Evolutionary conservation across 768 basidiomycete genomes (phyloP).

Genomic region (Trametes meyenii): DNA sequence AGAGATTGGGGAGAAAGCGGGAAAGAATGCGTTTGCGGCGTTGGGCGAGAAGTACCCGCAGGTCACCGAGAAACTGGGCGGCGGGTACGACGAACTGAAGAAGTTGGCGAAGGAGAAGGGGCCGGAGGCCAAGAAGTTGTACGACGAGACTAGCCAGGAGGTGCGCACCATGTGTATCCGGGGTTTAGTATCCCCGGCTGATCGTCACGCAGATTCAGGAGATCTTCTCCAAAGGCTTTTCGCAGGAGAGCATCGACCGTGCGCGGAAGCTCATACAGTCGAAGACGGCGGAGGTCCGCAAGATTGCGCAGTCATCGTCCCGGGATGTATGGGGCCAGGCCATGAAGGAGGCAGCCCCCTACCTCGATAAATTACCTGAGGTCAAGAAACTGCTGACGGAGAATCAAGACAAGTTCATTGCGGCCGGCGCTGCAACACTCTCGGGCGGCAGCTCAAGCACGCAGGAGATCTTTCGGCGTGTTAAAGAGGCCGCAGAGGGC

Average conservation of each 20-base stretch:
- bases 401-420: slow-evolving; percentile 32
- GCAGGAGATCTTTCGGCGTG: slow-evolving; percentile 31
- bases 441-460: slow-evolving; percentile 16
- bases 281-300: slow-evolving; percentile 32
- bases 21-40: slow-evolving; percentile 30
- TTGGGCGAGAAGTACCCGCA: slow-evolving; percentile 36
- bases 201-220: slow-evolving; percentile 26
- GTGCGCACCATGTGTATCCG: neutral
- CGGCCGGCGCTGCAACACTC: slow-evolving; percentile 21
- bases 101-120: slow-evolving; percentile 31
- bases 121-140: slow-evolving; percentile 37
- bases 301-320: slow-evolving; percentile 28
- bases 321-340: slow-evolving; percentile 33
- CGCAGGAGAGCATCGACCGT: slow-evolving; percentile 29
- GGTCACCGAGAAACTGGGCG: slow-evolving; percentile 35
- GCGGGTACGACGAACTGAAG: slow-evolving; percentile 34
- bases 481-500: slow-evolving; percentile 30
- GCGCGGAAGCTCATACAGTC: slow-evolving; percentile 31
- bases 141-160: slow-evolving; percentile 31
- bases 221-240: slow-evolving; percentile 34
- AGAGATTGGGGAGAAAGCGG: slow-evolving; percentile 35
- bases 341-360: slow-evolving; percentile 29
- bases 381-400: slow-evolving; percentile 32
- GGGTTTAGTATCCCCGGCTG: neutral
- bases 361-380: slow-evolving; percentile 35